phyloP scores from a whole-genome alignment of 176 grass and related monocot species.

The maize (Zea mays) region Zm-B73-REFERENCE-NAM-5.0 NC_050101.1:124399501-124400000 shows the following conservation, averaged over 20 bases:
- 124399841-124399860: background rate
- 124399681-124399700: background rate
- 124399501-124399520: background rate
- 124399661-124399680: background rate
- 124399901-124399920: too few species aligned
- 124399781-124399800: background rate
- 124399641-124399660: background rate
- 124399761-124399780: slow-evolving; percentile 5
- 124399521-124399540: background rate
- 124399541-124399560: background rate
- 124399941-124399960: too few species aligned
- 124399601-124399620: background rate
- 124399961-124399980: background rate
- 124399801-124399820: background rate
- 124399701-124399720: background rate
- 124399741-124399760: background rate
- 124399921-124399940: too few species aligned
- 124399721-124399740: background rate
- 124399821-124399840: background rate
- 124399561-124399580: background rate
- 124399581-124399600: background rate
- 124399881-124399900: too few species aligned
- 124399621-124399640: background rate
- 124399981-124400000: background rate
- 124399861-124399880: background rate